Evolutionary conservation across 306 rosid species (phyloP).

Genomic region (Inga leiocalycina): DNA sequence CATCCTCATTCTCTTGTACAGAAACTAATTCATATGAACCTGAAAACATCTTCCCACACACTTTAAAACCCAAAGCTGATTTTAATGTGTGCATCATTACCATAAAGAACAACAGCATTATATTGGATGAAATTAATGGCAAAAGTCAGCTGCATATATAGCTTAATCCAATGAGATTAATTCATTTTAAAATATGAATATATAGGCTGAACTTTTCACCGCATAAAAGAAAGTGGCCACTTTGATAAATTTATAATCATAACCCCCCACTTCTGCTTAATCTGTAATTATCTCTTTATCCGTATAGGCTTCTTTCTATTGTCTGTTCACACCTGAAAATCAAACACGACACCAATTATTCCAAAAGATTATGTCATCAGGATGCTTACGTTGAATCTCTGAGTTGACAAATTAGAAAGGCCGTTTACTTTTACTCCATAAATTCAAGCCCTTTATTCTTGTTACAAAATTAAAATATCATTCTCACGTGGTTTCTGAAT

Average conservation of each 20-base stretch:
- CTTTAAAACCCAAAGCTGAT: neutral
- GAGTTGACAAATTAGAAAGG: neutral
- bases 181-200: neutral
- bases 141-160: neutral
- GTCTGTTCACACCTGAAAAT: neutral
- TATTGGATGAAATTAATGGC: neutral
- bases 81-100: neutral
- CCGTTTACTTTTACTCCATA: neutral
- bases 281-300: neutral
- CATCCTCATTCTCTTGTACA: no score
- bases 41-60: neutral
- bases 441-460: neutral
- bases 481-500: neutral
- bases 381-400: constrained; percentile 16
- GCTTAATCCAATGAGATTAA: neutral
- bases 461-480: neutral
- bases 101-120: neutral
- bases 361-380: neutral
- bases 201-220: neutral
- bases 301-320: neutral
- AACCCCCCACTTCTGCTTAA: neutral
- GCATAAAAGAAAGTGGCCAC: neutral
- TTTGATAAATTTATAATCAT: neutral
- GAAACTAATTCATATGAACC: neutral
- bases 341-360: neutral